Evolutionary conservation across 139 green algal species (phyloP).

Genomic region (Diplosphaera chodatii): DNA sequence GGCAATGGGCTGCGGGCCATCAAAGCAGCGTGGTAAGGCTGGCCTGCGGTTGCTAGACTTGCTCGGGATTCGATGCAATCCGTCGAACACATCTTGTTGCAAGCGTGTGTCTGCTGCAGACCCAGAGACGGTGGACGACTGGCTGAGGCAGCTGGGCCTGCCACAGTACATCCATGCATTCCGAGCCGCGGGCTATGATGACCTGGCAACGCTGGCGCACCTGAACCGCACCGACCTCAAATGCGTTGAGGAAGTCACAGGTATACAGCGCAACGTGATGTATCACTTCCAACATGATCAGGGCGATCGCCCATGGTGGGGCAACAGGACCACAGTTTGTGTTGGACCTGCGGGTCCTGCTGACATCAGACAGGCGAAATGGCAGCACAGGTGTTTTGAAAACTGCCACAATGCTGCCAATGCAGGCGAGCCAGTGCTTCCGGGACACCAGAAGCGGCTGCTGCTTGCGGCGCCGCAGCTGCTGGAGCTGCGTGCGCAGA

Average conservation of each 20-base stretch:
- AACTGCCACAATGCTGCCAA: too few species aligned
- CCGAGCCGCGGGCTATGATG: not conserved
- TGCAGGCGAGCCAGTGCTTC: not conserved
- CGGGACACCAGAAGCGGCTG: not conserved
- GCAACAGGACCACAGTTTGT: too few species aligned
- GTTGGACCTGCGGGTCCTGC: too few species aligned
- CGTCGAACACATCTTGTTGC: too few species aligned
- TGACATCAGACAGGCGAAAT: too few species aligned
- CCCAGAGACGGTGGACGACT: not conserved
- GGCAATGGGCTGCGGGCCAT: not conserved
- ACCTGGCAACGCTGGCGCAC: not conserved
- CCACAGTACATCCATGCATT: not conserved
- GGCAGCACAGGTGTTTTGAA: too few species aligned
- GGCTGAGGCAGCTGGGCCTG: not conserved
- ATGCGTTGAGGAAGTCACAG: not conserved
- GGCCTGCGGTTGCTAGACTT: too few species aligned
- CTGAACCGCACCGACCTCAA: not conserved
- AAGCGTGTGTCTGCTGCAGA: too few species aligned
- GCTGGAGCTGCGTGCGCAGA: not conserved
- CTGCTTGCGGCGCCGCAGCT: constrained; percentile 2
- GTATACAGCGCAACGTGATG: too few species aligned
- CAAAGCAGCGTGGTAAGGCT: not conserved
- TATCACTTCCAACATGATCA: too few species aligned
- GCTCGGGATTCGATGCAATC: too few species aligned
- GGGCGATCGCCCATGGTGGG: too few species aligned